Evolutionary conservation across 1,139 yeast genomes (phyloP), one percentile per base, ranked within the genome.

Genomic region (Zygosaccharomyces pseudobailii): DNA sequence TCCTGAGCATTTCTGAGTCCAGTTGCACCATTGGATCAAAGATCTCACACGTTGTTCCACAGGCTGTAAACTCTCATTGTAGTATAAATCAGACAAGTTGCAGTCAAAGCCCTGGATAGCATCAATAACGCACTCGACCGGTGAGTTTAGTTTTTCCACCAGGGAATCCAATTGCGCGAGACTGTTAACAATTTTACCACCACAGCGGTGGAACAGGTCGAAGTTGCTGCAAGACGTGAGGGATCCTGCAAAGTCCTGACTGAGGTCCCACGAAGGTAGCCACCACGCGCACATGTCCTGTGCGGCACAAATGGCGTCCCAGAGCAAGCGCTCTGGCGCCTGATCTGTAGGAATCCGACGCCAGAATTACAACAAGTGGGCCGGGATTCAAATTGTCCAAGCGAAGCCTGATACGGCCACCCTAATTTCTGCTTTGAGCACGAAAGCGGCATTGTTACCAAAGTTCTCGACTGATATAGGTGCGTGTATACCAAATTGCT

Each of bases 71-170:
- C 34, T 28, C 6, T 38, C 41, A 79, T 84, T 43, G 75, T 79
- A 44, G 68, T 73, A 67, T 43, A 76, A 59, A 51, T 74, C 78
- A 9, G 58, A 54, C 45, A 87, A 67, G 50, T 80, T 86, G 40
- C 80, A 79, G 58, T 87, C 95, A 55, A 80, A 86, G 1, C 96
- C 96, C 65, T 87, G 89, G 55, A 88, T 71, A 0, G 89, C 94
- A 64, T 88, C 97, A 28, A 88, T 62, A 10, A 88, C 76, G 47
- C 88, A 71, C 61, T 87, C 95, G 17, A 84, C 80, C 0, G 95
- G 95, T 0, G 88, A 79, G 43, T 84, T 85, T 41, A 82, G 69
- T 51, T 76, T 77, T 6, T 55, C 57, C 22, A 73, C 60, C 13
- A 70, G 58, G 13, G 67, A 68, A 13, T 62, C 59, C 42, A 78